Base-by-base conservation (phyloP, 2,329 filamentous ascomycete genomes). In the Colletotrichum tropicicola region DNA sequence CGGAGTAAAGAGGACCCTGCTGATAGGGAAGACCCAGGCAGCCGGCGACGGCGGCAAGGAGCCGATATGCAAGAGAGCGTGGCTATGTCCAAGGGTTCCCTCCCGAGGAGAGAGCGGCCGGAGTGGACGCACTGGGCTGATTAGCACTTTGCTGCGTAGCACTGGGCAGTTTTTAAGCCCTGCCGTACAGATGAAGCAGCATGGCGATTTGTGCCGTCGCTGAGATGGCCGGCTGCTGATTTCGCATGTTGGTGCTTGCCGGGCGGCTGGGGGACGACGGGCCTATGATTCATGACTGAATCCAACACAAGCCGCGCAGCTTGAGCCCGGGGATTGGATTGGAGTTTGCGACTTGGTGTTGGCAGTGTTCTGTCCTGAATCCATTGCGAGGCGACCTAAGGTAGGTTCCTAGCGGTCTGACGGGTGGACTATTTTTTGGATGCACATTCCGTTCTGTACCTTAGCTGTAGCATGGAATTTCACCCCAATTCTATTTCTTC, bases 21-120 rank as follows among this genome's bases (percentile, higher is more conserved):
- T 41, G 32, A 55, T 60, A 65, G 56, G 48, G 41, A 49, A 43
- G 56, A 65, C 44, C 61, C 56, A 65, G 49, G 57, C 57, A 54
- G 27, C 41, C 56, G 48, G 61, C 56, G 61, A 60, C 41, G 56
- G 48, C 43, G 56, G 48, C 61, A 49, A 65, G 56, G 43, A 55
- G 56, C 57, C 43, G 57, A 48, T 54, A 65, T 54, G 57, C 57
- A 65, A 65, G 39, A 65, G 49, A 27, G 48, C 41, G 60, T 64
- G 60, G 55, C 55, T 54, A 53, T 60, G 56, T 44, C 57, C 48
- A 61, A 55, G 57, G 55, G 61, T 61, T 21, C 60, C 55, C 47
- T 53, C 28, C 59, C 59, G 23, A 59, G 45, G 28, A 23, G 9
- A 45, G 23, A 21, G 43, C 43, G 35, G 9, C 43, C n/a, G 27